Evolutionary conservation across 2,329 filamentous ascomycete species (phyloP), one percentile per base, ranked within the genome.

Genomic region (Cytospora schulzeri): DNA sequence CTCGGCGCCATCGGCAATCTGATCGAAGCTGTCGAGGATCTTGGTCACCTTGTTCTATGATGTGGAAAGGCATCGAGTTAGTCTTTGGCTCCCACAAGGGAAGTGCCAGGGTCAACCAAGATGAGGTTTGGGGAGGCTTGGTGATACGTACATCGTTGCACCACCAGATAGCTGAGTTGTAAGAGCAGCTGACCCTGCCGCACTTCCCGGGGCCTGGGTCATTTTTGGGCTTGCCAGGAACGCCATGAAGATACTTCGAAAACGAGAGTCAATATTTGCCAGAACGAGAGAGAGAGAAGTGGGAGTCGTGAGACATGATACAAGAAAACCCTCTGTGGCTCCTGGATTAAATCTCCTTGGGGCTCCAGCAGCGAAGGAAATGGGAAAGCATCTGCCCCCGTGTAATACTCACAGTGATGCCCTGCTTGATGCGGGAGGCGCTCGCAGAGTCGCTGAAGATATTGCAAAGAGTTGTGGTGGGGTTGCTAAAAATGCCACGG

Each of bases 81-180:
- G 38, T n/a, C 38, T 48, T 48, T 24, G 17, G n/a, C 41, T 22
- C 22, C 12, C 8, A 11, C 5, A 24, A 14, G 1, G 45, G n/a
- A 14, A 24, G 9, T 5, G 29, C 29, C 9, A 5, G n/a, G 22
- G 8, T 22, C 38, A 41, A 11, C 4, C n/a, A 4, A 31, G 5
- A 19, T 5, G 31, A 35, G 2, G 31, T 5, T 14, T 22, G 12
- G 17, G 24, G 5, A 41, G 7, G 11, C 22, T 4, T 12, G 33
- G 22, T 6, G 22, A 5, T 12, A 67, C 67, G 64, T 56, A 71
- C 70, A 19, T 71, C 66, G 55, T 73, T 72, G 59, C 71, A 73
- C 69, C 69, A 71, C n/a, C 48, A 68, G 51, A 72, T 71, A 4
- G 64, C 69, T 2, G 67, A 57, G 0, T 59, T 57, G 11, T 61